phyloP scores from a whole-genome alignment of 495 filamentous ascomycete genomes.

The Penicillium maclennaniae region DNA sequence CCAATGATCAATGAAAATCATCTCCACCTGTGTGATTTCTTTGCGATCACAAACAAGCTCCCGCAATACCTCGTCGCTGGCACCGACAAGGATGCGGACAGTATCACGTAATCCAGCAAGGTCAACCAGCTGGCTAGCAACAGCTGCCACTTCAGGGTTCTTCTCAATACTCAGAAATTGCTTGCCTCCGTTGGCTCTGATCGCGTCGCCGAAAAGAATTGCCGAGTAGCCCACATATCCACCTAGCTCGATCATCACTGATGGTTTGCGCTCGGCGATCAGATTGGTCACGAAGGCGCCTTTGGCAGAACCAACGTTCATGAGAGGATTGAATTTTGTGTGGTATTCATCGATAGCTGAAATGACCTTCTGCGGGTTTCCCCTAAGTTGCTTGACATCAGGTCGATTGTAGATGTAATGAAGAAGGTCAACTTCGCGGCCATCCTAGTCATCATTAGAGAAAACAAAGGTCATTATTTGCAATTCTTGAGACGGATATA shows the following conservation, averaged over 20 bases:
- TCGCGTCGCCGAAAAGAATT: slow-evolving; percentile 57
- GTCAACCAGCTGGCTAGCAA: slow-evolving; percentile 54
- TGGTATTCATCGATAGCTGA: slow-evolving; percentile 53
- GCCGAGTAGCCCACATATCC: slow-evolving; percentile 73
- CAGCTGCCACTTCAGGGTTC: slow-evolving; percentile 58
- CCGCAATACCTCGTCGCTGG: slow-evolving; percentile 18
- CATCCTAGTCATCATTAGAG: slow-evolving; percentile 41
- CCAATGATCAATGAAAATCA: slow-evolving; percentile 66
- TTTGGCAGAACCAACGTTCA: slow-evolving; percentile 68
- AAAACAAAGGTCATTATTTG: background rate
- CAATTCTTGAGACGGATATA: background rate
- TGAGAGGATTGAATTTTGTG: slow-evolving; percentile 52
- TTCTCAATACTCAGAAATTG: slow-evolving; percentile 58
- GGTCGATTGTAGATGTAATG: slow-evolving; percentile 57
- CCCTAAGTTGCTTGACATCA: slow-evolving; percentile 48
- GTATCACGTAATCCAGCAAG: slow-evolving; percentile 59
- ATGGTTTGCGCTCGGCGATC: slow-evolving; percentile 56
- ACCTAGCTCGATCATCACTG: slow-evolving; percentile 66
- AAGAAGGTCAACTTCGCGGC: slow-evolving; percentile 64
- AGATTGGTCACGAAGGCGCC: slow-evolving; percentile 56
- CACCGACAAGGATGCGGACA: slow-evolving; percentile 33
- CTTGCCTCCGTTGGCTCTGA: slow-evolving; percentile 50
- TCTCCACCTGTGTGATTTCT: slow-evolving; percentile 46
- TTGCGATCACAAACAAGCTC: slow-evolving; percentile 25
- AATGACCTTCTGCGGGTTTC: slow-evolving; percentile 54